Evolutionary conservation across 2,329 filamentous ascomycete genomes (phyloP), one percentile per base, ranked within the genome.

Genomic region (Trichoderma sp.): DNA sequence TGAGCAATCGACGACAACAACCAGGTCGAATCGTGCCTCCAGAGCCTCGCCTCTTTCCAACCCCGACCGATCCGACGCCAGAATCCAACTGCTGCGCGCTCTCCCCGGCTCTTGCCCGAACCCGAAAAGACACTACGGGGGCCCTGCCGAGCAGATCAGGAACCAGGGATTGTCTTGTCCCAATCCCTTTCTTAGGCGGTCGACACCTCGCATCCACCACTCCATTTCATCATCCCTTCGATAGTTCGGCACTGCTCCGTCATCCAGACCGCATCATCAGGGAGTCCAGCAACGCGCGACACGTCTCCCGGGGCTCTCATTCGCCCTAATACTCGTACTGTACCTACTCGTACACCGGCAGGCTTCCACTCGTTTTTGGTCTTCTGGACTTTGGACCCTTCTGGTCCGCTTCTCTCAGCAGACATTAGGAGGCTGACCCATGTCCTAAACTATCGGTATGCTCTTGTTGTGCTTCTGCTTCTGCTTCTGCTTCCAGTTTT

Each of bases 361-460:
- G 36, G 66, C 66, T 69, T 69, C 47, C 67, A 32, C 36, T 59
- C 58, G 47, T 53, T 72, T 39, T 20, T 59, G 39, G 39, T 67
- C 32, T 34, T 30, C 20, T 57, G 36, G 71, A 59, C 39, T 30
- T 72, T 67, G 64, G 71, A 28, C 34, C 58, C 43, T 55, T 32
- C 47, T 26, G 23, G 43, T 63, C 64, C 63, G 68, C 34, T 20
- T 39, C 64, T 71, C 32, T 13, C 53, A 39, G 34, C 64, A 50
- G 57, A 53, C 47, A 58, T 69, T 70, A 62, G 71, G 67, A 64
- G 58, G 50, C 30, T 39, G 47, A 55, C 71, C 59, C 58, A 72
- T 72, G 71, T 69, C 67, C 59, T 69, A 50, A 62, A 34, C 59
- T 65, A 65, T 59, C 68, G 71, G 71, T 72, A 70, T 64, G 71